These are phyloP conservation scores for Xylaria hypoxylon DNA, from an alignment of 2,329 filamentous ascomycete species.

Conservation along the genomic window DNA sequence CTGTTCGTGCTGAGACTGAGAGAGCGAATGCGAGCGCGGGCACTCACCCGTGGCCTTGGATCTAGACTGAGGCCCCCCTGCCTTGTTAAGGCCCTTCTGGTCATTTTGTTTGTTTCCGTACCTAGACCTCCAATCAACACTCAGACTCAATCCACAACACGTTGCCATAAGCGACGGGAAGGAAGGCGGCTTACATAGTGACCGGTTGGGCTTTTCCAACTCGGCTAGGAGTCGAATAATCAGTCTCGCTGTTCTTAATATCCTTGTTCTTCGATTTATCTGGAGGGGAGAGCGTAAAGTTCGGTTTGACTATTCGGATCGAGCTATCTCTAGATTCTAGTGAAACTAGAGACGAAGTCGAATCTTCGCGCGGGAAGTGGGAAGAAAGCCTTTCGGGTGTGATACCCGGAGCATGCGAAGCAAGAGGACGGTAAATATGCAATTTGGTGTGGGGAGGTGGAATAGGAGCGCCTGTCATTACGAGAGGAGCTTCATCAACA, in stretches of 20 bases:
- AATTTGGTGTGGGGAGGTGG: conserved; percentile 11
- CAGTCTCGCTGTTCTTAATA: conserved; percentile 6
- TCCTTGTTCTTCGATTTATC: conserved; percentile 6
- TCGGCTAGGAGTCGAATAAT: not conserved
- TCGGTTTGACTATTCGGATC: conserved; percentile 36
- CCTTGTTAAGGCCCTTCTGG: conserved; percentile 5
- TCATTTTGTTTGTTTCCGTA: conserved; percentile 5
- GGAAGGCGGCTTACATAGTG: conserved; percentile 26
- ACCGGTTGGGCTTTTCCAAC: not conserved
- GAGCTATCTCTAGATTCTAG: conserved; percentile 22
- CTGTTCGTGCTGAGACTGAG: conserved; percentile 11
- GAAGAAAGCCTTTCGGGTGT: conserved; percentile 7
- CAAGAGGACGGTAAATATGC: conserved; percentile 10
- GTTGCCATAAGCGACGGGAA: not conserved
- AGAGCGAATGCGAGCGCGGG: conserved; percentile 22
- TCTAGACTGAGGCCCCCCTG: conserved; percentile 5
- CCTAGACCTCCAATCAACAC: conserved; percentile 24
- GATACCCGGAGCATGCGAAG: not conserved
- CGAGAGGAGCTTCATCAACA: not conserved
- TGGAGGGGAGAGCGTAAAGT: conserved; percentile 26
- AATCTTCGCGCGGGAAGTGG: conserved; percentile 11
- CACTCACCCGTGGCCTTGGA: conserved; percentile 2
- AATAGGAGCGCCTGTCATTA: conserved; percentile 23
- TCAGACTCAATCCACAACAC: not conserved
- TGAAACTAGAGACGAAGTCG: conserved; percentile 8